Base-by-base conservation (phyloP, 768 basidiomycete genomes). In the Butyriboletus loyo region DNA sequence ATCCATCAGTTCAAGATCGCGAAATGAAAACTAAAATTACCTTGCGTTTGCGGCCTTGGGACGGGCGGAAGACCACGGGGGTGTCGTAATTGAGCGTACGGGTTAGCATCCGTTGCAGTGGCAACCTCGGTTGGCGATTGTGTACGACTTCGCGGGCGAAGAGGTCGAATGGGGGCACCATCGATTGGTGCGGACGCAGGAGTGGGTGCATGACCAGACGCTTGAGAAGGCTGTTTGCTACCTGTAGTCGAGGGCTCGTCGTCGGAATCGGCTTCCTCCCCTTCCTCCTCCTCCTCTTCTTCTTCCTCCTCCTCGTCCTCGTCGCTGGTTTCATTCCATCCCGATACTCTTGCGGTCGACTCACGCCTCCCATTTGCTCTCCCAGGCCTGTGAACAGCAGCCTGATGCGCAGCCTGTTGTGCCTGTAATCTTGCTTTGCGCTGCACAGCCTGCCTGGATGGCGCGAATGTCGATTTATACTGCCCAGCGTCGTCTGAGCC, bases 401-500 rank as follows among this genome's bases (percentile, higher is more conserved):
- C 87, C 38, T 92, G 82, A 30, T 86, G 82, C 1, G 90, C 91
- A 40, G 83, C 87, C 63, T 92, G 87, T 58, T 90, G 87, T 11
- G 87, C 91, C 63, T 95, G 85, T 14, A 81, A 78, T 65, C 88
- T 90, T 8, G 89, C 88, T 61, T 89, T 87, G 48, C 96, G 80
- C 64, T 98, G 87, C 21, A 84, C 83, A 35, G 92, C 92, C 57
- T 86, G 83, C 62, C 82, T 88, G 17, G 88, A 90, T 2, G 86
- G 86, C 0, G 92, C 89, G 66, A 98, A 98, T 4, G 95, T 93
- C 0, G 93, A 95, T 48, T 83, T 84, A 72, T 80, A 88, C 49
- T 82, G 80, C 1, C 70, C 58, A 37, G 52, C 59, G 19, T 66
- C 66, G 38, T 68, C 71, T 14, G 66, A 55, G 45, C 55, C 55